Conservation (phyloP, 495 filamentous ascomycete genomes). For the Penicillium egyptiacum region DNA sequence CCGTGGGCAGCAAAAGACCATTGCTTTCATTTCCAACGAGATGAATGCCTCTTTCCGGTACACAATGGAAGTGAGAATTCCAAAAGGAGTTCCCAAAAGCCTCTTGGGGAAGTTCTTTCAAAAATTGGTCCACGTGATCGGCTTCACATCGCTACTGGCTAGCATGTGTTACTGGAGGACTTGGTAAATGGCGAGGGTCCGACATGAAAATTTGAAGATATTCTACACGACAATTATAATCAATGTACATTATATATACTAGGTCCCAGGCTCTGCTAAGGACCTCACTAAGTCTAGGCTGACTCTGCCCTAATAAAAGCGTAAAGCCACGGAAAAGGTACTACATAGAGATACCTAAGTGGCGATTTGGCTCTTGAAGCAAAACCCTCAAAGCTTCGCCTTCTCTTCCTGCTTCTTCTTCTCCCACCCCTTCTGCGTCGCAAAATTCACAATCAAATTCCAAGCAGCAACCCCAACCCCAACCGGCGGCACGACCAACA, state of each 20-base stretch:
- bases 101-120: conserved; percentile 12
- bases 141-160: conserved; percentile 33
- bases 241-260: neutral
- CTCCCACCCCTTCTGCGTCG: conserved; percentile 68
- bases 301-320: neutral
- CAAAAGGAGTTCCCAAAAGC: neutral
- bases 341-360: neutral
- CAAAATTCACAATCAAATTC: conserved; percentile 66
- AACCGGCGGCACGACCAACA: conserved; percentile 71
- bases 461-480: conserved; percentile 62
- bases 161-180: conserved; percentile 31
- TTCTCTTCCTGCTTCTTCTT: conserved; percentile 63
- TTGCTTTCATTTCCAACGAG: conserved; percentile 15
- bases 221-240: neutral
- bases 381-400: conserved; percentile 53
- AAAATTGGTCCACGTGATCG: conserved; percentile 27
- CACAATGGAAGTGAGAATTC: conserved; percentile 9
- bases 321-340: neutral
- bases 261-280: neutral
- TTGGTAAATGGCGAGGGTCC: conserved; percentile 18
- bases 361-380: neutral
- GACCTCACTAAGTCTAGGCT: neutral
- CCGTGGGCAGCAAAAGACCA: conserved; percentile 7
- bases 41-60: conserved; percentile 3
- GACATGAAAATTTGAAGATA: neutral